Evolutionary conservation across 2,329 filamentous ascomycete genomes (phyloP).

Genomic region (Xylaria arbuscula): DNA sequence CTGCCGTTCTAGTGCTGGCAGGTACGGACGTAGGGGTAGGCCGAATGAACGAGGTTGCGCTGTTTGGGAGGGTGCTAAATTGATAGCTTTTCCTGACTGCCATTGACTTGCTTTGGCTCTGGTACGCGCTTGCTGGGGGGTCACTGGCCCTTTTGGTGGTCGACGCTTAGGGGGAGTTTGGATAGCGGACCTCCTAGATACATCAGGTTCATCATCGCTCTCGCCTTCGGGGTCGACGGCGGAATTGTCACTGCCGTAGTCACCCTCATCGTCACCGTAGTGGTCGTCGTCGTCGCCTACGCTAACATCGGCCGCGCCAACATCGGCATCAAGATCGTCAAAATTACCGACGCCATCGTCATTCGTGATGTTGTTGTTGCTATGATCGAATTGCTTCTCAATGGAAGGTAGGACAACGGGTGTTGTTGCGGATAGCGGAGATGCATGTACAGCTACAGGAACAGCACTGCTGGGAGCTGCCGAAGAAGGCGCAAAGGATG

Average conservation of each 20-base stretch:
- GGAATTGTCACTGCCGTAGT: not conserved
- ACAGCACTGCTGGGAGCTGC: not conserved
- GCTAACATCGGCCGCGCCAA: not conserved
- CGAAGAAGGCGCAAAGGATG: not conserved
- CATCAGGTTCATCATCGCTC: slow-evolving; percentile 1
- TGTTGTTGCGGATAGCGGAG: too few species aligned
- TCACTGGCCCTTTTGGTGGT: slow-evolving; percentile 26
- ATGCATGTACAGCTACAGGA: not conserved
- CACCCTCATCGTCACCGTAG: not conserved
- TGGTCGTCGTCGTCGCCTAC: not conserved
- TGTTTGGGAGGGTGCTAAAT: slow-evolving; percentile 35
- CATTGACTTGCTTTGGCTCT: slow-evolving; percentile 46
- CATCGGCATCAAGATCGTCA: not conserved
- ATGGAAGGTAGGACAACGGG: slow-evolving; percentile 43
- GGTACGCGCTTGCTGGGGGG: slow-evolving; percentile 41
- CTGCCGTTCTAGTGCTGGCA: slow-evolving; percentile 37
- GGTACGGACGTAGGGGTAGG: slow-evolving; percentile 44
- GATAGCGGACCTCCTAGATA: not conserved
- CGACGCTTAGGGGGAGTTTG: slow-evolving; percentile 24
- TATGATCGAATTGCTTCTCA: slow-evolving; percentile 29
- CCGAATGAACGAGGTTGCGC: slow-evolving; percentile 40
- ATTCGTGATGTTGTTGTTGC: slow-evolving; percentile 2
- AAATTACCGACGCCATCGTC: not conserved
- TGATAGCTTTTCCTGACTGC: slow-evolving; percentile 45
- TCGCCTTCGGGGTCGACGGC: too few species aligned